phyloP scores from a whole-genome alignment of 176 grass and related monocot species.

The Cenchrus americanus region DNA sequence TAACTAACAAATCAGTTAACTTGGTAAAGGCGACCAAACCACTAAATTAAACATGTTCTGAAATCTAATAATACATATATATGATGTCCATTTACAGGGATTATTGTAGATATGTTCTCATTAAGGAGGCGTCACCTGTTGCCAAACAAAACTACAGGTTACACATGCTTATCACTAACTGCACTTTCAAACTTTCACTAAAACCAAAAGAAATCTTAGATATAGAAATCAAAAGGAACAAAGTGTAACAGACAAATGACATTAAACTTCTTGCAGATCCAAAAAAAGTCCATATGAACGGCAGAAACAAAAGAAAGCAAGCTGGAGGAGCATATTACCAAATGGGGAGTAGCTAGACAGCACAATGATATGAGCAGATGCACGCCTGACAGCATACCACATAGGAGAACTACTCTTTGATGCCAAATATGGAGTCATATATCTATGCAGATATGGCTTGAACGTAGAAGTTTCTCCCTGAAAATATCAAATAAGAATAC shows the following conservation, averaged over 20 bases:
- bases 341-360: slow-evolving; percentile 99
- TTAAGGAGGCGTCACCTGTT: background rate
- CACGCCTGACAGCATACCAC: slow-evolving; percentile 93
- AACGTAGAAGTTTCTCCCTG: slow-evolving; percentile 79
- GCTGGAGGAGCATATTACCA: slow-evolving; percentile 56
- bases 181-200: slow-evolving; percentile 14
- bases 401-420: slow-evolving; percentile 94
- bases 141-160: background rate
- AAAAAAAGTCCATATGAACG: background rate
- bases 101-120: background rate
- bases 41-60: slow-evolving; percentile 4
- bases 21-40: background rate
- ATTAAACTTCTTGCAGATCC: background rate
- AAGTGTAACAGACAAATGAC: background rate
- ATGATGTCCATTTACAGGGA: background rate
- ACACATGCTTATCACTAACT: background rate
- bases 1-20: background rate
- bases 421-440: slow-evolving; percentile 68
- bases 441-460: slow-evolving; percentile 86
- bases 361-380: slow-evolving; percentile 93
- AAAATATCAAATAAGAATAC: slow-evolving; percentile 32
- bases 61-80: slow-evolving; percentile 15
- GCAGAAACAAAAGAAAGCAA: slow-evolving; percentile 21
- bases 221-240: background rate
- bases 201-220: background rate